phyloP scores from a whole-genome alignment of 2,329 filamentous ascomycete genomes.

The Amylocarpus encephaloides region DNA sequence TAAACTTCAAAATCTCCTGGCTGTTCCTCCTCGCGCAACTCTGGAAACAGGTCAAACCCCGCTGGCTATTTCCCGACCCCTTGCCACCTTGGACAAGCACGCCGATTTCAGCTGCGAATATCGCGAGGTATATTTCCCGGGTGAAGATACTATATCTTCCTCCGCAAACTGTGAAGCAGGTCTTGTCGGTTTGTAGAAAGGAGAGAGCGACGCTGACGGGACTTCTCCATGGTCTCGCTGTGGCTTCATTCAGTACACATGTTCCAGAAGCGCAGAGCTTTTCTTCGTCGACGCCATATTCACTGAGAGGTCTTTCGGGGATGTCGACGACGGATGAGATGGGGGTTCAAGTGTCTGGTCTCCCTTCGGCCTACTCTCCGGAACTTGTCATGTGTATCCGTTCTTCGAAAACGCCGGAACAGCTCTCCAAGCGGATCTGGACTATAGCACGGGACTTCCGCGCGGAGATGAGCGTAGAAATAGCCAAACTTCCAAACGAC shows the following conservation, averaged over 20 bases:
- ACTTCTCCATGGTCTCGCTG: conserved; percentile 41
- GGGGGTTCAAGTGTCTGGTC: conserved; percentile 31
- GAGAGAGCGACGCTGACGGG: conserved; percentile 42
- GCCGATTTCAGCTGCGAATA: conserved; percentile 32
- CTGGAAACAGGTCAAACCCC: conserved; percentile 37
- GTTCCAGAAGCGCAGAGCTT: conserved; percentile 36
- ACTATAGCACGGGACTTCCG: conserved; percentile 18
- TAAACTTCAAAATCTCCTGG: conserved; percentile 33
- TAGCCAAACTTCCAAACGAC: conserved; percentile 38
- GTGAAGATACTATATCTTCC: conserved; percentile 11
- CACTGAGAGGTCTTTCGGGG: conserved; percentile 37
- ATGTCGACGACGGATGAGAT: conserved; percentile 22
- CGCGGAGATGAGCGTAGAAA: conserved; percentile 28
- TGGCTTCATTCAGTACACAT: conserved; percentile 36
- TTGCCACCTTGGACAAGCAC: conserved; percentile 37
- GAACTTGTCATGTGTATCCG: conserved; percentile 17
- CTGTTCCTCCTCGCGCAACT: conserved; percentile 37
- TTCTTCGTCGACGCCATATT: conserved; percentile 38
- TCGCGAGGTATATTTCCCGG: conserved; percentile 11
- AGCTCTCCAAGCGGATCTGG: conserved; percentile 37
- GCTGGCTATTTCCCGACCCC: conserved; percentile 30
- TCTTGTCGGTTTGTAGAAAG: conserved; percentile 13
- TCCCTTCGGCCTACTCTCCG: conserved; percentile 13
- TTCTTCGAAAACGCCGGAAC: conserved; percentile 18
- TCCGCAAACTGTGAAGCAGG: neutral